Evolutionary conservation across 352 stramenopile genomes (phyloP).

Genomic region (Pythium phragmiticola): DNA sequence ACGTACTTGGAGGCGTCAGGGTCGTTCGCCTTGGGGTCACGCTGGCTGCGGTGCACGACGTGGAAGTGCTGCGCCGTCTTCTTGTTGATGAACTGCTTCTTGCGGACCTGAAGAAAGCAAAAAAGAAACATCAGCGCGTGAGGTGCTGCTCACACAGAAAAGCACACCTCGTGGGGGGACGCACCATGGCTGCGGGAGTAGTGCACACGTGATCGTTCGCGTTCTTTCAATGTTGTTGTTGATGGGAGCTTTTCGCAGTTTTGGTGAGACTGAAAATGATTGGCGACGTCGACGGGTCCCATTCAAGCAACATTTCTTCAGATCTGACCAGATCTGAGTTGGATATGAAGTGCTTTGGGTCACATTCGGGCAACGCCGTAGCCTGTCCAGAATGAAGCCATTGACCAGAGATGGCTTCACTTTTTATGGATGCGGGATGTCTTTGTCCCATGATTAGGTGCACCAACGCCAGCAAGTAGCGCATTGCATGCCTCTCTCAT

Average conservation of each 20-base stretch:
- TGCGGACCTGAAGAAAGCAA: constrained; percentile 28
- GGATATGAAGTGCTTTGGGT: background rate
- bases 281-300: constrained; percentile 1
- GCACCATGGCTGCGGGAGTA: background rate
- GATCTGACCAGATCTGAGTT: constrained; percentile 1
- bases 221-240: background rate
- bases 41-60: constrained; percentile 83
- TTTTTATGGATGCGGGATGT: no score
- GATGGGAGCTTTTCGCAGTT: background rate
- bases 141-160: background rate
- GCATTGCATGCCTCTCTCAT: no score
- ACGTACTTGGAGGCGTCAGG: constrained; percentile 84
- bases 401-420: no score
- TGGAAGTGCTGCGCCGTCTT: constrained; percentile 86
- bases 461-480: no score
- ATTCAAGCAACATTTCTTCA: background rate
- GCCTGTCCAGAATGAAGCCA: no score
- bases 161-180: background rate
- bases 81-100: constrained; percentile 88
- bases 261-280: constrained; percentile 5
- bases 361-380: no score
- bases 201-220: background rate
- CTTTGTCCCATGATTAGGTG: no score
- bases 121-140: background rate
- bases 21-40: constrained; percentile 78